Evolutionary conservation across 257 asterid genomes (phyloP), one percentile per base, ranked within the genome.

Genomic region (Salvia splendens): DNA sequence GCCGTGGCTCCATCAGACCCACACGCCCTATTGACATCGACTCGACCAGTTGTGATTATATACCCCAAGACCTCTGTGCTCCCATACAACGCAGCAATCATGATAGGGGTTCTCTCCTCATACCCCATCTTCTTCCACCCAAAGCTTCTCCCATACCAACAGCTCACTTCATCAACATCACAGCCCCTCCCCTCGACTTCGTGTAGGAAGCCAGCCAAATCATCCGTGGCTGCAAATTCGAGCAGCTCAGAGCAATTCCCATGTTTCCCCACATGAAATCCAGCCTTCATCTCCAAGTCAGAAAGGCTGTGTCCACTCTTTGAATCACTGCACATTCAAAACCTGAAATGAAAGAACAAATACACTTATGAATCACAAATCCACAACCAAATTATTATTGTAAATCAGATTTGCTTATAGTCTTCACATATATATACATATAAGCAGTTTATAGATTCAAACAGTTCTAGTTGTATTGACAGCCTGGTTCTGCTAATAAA

Each of bases 11-110:
- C 85, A 72, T 89, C 98, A 0, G 86, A 82, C 45, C 95, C 95
- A 55, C 89, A 81, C 0, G 97, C 84, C 51, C 83, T 54, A 49
- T 86, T 91, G 55, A 88, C 87, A 73, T 91, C 95, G 28, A 85
- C 75, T 63, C 77, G 81, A 0, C 86, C 80, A 8, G 83, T 70
- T 32, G 52, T 78, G 56, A 92, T 38, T 61, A 89, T 72, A 64
- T 87, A 92, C 61, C 75, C 79, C 75, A 89, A 61, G 45, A 92
- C 81, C 71, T 79, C 72, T 30, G 61, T 70, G 78, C 94, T 92
- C n/a, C 98, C 98, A 67, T 74, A 92, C 46, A 87, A 49, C 58
- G 95, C 77, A 69, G 98, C 96, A 74, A 92, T 85, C 91, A 84
- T 75, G 53, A 87, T 55, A 5, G 98, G 92, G 61, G 84, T 85